These are phyloP conservation scores for Didymosphaeria variabile DNA, from an alignment of 2,329 filamentous ascomycete species.

Conservation along the genomic window DNA sequence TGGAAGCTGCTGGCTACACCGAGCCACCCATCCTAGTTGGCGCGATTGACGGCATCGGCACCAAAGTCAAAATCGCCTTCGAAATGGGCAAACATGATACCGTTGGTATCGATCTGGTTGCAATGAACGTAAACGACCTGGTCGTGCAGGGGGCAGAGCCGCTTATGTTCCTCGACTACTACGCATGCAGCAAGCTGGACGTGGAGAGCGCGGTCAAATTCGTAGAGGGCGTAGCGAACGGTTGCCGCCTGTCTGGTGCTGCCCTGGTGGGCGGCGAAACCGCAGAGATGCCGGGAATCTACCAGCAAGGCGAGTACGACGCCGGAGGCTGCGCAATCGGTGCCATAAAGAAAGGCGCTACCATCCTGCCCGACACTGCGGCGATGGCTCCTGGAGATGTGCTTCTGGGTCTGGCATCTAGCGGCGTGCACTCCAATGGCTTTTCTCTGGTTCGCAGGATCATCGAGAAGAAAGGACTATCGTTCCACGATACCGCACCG, in stretches of 20 bases:
- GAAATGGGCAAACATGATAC: constrained; percentile 89
- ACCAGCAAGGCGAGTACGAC: constrained; percentile 88
- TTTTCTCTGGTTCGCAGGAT: constrained; percentile 97
- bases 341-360: constrained; percentile 71
- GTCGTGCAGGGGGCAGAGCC: constrained; percentile 95
- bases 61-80: constrained; percentile 96
- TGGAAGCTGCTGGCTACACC: constrained; percentile 76
- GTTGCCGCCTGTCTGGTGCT: constrained; percentile 84
- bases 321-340: constrained; percentile 90
- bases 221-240: constrained; percentile 86
- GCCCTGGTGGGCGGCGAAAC: constrained; percentile 97
- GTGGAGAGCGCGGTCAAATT: constrained; percentile 82
- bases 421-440: constrained; percentile 93
- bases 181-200: constrained; percentile 89
- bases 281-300: constrained; percentile 97
- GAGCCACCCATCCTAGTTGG: constrained; percentile 85
- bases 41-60: constrained; percentile 95
- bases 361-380: constrained; percentile 77
- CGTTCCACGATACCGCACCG: constrained; percentile 76
- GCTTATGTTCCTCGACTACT: constrained; percentile 97
- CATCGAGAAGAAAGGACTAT: constrained; percentile 74
- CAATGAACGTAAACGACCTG: constrained; percentile 99
- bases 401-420: constrained; percentile 84
- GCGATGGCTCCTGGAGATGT: constrained; percentile 85
- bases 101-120: constrained; percentile 94